Evolutionary conservation across 805 yeast genomes (phyloP).

Genomic region (Cyberlindnera bimundalis): DNA sequence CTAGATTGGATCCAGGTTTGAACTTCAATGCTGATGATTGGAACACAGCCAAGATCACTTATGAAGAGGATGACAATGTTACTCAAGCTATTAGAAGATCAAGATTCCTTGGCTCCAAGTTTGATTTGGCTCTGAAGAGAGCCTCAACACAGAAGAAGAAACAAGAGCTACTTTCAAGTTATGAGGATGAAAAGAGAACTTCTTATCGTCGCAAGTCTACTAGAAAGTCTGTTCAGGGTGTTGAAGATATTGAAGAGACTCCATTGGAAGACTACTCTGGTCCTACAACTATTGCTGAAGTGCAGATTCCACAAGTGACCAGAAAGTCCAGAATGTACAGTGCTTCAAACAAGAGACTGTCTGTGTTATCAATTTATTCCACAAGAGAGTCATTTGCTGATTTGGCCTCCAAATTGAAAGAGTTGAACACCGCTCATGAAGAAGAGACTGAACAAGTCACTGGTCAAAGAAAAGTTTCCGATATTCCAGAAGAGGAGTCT

Average conservation of each 20-base stretch:
- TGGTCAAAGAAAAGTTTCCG: slow-evolving; percentile 4
- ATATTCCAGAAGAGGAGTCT: slow-evolving; percentile 9
- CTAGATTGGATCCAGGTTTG: slow-evolving; percentile 42
- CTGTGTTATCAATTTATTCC: slow-evolving; percentile 70
- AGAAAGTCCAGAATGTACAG: slow-evolving; percentile 63
- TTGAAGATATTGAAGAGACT: slow-evolving; percentile 1
- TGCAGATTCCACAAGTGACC: slow-evolving; percentile 66
- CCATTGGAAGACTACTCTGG: slow-evolving; percentile 24
- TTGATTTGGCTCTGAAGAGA: slow-evolving; percentile 33
- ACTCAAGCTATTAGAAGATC: slow-evolving; percentile 43
- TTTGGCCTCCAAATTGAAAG: slow-evolving; percentile 43
- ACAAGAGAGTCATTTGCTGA: slow-evolving; percentile 63
- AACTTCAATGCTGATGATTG: slow-evolving; percentile 25
- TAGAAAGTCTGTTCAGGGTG: slow-evolving; percentile 1
- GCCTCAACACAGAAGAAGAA: slow-evolving; percentile 16
- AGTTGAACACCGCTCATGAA: slow-evolving; percentile 8
- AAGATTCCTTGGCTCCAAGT: slow-evolving; percentile 39
- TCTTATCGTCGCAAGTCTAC: slow-evolving; percentile 8
- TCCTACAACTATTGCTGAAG: slow-evolving; percentile 56
- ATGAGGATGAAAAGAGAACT: slow-evolving; percentile 6
- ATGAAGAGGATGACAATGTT: slow-evolving; percentile 29
- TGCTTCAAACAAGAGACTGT: slow-evolving; percentile 60
- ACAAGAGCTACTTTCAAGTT: slow-evolving; percentile 3
- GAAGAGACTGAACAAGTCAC: slow-evolving; percentile 1
- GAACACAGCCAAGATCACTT: slow-evolving; percentile 17